Evolutionary conservation across 73 alveolate species (phyloP), one percentile per base, ranked within the genome.

Genomic region (Stentor roeselii): DNA sequence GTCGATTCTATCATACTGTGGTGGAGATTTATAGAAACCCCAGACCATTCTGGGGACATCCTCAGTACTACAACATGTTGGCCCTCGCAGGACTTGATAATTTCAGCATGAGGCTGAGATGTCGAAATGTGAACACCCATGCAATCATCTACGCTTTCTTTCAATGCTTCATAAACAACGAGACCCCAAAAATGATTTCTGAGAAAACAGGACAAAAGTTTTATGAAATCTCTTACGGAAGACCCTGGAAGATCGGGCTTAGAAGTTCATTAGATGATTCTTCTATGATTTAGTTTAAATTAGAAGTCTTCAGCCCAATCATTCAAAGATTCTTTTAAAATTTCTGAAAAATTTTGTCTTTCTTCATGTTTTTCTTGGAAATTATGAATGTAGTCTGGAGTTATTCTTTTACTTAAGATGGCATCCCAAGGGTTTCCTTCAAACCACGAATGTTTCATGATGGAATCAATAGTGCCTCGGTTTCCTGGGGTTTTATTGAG

Each of bases 1-100:
- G 91, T 2, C 42, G 83, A 59, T 89, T 75, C 76, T 83, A 91
- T 82, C 94, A 88, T 76, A 75, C 59, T 39, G 39, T 84, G 40
- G 50, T 91, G 3, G 87, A 77, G 86, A 85, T 91, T 30, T 78
- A 36, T 58, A 38, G 50, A 50, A 58, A 27, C 2, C 92, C 92
- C 2, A 84, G 88, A 42, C 88, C 84, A 82, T 6, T 21, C 6
- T 91, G 94, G 94, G 96, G 96, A n/a, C 58, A 42, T 38, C 90
- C 89, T 3, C 61, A 60, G 42, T 39, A 87, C 14, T 60, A 83
- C 84, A 61, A 91, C 36, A 88, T 91, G 92, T 92, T 91, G 0
- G 36, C 80, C 36, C 37, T 40, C 59, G 91, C 94, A 39, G 96
- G 96, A 11, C 42, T 91, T 39, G 77, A 36, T 78, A 92, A 91